phyloP scores from a whole-genome alignment of 805 yeast genomes.

The Yarrowia keelungensis region DNA sequence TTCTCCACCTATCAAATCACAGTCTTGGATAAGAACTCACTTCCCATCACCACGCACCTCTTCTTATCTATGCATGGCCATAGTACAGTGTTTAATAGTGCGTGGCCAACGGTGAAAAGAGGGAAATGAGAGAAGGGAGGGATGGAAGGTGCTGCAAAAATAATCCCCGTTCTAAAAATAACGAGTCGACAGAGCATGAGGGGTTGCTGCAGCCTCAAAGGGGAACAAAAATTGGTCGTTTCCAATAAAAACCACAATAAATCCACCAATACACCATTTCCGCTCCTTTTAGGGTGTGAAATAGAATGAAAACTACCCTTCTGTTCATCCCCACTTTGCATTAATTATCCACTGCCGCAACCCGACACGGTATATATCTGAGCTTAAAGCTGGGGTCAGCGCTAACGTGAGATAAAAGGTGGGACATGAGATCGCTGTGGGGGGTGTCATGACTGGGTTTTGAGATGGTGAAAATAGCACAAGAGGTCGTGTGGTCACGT shows the following conservation, averaged over 20 bases:
- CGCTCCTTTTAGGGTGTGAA: no score
- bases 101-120: background rate
- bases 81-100: slow-evolving; percentile 19
- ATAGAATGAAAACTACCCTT: no score
- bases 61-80: slow-evolving; percentile 30
- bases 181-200: no score
- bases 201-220: no score
- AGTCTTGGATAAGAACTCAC: background rate
- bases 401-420: background rate
- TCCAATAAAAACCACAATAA: no score
- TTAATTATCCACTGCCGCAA: slow-evolving; percentile 30
- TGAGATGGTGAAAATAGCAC: no score
- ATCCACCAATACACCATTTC: no score
- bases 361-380: slow-evolving; percentile 28
- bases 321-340: slow-evolving; percentile 2
- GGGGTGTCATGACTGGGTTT: no score
- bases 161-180: no score
- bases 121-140: background rate
- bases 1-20: background rate
- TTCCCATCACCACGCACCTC: background rate
- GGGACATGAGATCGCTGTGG: no score
- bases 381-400: slow-evolving; percentile 16
- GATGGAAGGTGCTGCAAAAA: background rate
- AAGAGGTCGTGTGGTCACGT: background rate
- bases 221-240: no score